Evolutionary conservation across 352 stramenopile species (phyloP), one percentile per base, ranked within the genome.

Genomic region (Pythium diclinum): DNA sequence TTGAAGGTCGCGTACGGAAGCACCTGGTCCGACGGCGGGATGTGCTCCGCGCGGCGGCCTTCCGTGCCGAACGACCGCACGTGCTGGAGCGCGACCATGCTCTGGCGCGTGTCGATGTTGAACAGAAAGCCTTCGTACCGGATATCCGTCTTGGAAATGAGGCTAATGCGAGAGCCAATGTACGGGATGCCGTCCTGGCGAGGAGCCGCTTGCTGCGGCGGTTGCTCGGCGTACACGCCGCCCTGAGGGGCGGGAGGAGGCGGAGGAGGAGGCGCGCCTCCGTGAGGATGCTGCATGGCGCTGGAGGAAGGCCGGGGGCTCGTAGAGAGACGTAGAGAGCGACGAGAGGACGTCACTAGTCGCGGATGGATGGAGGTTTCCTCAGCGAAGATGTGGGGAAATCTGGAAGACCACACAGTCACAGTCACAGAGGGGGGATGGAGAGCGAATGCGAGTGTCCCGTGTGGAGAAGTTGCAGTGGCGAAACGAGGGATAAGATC

Each of bases 141-240:
- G 61, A 94, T 89, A 60, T 94, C 85, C n/a, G 83, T 94, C 78
- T 94, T 94, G 61, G 85, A 92, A 54, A 94, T 88, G 48, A 94
- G 71, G 38, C 75, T 88, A 65, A 94, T 94, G 67, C 81, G 83
- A 30, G 82, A 92, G 34, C 85, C 85, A 28, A 92, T 79, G 75
- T 94, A 94, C 59, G 85, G 85, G 66, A 94, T 91, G 48, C 81
- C 77, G 56, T 78, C 81, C 33, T 69, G 70, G 2, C 71, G 75
- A 36, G 64, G 67, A 42, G 77, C 66, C 11, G 66, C 54, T 8
- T 36, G 40, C 25, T 71, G 71, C 2, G 71, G 73, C 34, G 59
- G 67, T 30, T 78, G 21, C 13, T 59, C 38, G 11, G 54, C 58
- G 59, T 71, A 71, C 19, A 71, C 64, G 33, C 65, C 65, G 28